Percentiles rank a stretch among this genome's conserved stretches.
These are phyloP conservation scores for Chaetoscypha palmicola DNA, from an alignment of 2,329 filamentous ascomycete species.

Conservation along the genomic window DNA sequence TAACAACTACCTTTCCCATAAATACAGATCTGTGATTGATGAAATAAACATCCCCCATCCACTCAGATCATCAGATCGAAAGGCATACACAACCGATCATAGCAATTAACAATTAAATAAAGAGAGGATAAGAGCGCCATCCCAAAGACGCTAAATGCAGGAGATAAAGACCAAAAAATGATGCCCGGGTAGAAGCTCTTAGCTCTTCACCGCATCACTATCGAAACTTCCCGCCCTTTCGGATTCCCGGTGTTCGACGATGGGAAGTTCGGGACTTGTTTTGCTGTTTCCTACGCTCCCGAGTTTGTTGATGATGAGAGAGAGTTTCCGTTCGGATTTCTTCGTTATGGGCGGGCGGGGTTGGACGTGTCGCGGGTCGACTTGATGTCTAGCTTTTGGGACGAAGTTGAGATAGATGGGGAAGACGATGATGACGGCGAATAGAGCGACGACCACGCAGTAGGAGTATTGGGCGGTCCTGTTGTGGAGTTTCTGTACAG, in stretches of 20 bases:
- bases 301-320: conserved; percentile 1
- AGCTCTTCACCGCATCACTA: background rate
- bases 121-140: background rate
- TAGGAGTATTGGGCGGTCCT: conserved; percentile 20
- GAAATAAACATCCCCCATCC: no score
- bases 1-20: no score
- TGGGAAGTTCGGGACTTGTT: conserved; percentile 5
- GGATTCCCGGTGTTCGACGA: conserved; percentile 7
- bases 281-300: background rate
- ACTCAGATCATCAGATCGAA: background rate
- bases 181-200: background rate
- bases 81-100: background rate
- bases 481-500: conserved; percentile 15
- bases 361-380: conserved; percentile 16
- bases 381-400: conserved; percentile 18
- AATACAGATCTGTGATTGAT: no score
- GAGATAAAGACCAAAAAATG: background rate
- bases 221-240: background rate
- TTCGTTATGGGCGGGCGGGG: background rate
- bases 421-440: conserved; percentile 20
- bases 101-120: background rate
- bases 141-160: conserved; percentile 1
- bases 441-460: conserved; percentile 25
- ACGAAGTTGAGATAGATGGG: conserved; percentile 26
- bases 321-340: background rate